Evolutionary conservation across 768 basidiomycete genomes (phyloP).

Genomic region (Trametes coccinea): DNA sequence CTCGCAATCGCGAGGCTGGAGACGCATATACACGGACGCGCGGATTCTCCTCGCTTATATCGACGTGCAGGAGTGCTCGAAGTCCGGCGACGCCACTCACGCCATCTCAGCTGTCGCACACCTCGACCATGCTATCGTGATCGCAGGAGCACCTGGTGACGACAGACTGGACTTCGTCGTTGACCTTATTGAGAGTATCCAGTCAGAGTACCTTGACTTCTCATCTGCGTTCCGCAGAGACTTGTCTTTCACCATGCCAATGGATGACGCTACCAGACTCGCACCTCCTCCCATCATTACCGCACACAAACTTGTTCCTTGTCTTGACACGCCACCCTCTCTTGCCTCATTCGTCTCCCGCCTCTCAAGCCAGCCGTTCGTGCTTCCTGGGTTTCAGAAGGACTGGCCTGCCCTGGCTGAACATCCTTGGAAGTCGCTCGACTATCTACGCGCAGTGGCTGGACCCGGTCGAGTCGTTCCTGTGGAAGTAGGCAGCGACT

Average conservation of each 20-base stretch:
- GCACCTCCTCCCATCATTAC: neutral
- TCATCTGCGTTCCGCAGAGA: neutral
- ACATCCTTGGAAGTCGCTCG: constrained; percentile 66
- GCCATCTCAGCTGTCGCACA: constrained; percentile 51
- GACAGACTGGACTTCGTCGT: constrained; percentile 62
- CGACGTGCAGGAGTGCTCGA: constrained; percentile 25
- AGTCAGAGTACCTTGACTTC: constrained; percentile 37
- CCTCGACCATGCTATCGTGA: constrained; percentile 80
- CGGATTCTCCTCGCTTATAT: constrained; percentile 57
- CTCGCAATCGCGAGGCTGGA: constrained; percentile 48
- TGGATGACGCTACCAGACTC: neutral
- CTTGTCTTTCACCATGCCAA: constrained; percentile 1
- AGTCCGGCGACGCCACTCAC: constrained; percentile 19
- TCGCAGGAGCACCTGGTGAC: constrained; percentile 74
- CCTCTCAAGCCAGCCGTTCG: constrained; percentile 61
- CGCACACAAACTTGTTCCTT: constrained; percentile 35
- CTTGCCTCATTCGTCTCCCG: constrained; percentile 47
- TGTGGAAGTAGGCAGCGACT: constrained; percentile 86
- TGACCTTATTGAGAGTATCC: constrained; percentile 60
- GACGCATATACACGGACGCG: constrained; percentile 76
- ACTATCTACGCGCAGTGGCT: constrained; percentile 68
- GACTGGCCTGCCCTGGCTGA: constrained; percentile 80
- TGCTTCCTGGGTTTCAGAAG: constrained; percentile 59
- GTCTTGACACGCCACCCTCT: constrained; percentile 53
- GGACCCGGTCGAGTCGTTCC: constrained; percentile 88